Conservation (phyloP, 2,329 filamentous ascomycete species). For the Triangularia verruculosa region DNA sequence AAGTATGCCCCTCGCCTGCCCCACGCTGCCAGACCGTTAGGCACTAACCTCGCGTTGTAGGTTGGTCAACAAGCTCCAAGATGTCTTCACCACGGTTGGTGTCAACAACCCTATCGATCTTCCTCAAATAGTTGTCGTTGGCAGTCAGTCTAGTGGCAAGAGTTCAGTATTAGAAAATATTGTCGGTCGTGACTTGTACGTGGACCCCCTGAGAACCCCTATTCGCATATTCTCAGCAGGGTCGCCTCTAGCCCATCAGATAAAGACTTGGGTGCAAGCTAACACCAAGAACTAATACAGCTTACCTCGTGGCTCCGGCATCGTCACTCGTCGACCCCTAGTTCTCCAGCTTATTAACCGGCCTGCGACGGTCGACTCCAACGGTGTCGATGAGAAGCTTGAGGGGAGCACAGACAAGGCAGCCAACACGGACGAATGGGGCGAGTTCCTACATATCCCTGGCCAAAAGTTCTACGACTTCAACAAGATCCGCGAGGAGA, state of each 20-base stretch:
- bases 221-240: not conserved
- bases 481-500: conserved; percentile 97
- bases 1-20: conserved; percentile 44
- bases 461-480: conserved; percentile 98
- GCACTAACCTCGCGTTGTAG: conserved; percentile 38
- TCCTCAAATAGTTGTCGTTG: conserved; percentile 96
- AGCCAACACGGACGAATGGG: conserved; percentile 94
- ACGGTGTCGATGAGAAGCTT: conserved; percentile 69
- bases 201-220: conserved; percentile 29
- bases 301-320: conserved; percentile 93
- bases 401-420: conserved; percentile 72
- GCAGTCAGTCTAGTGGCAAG: conserved; percentile 98
- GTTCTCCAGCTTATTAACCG: conserved; percentile 98
- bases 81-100: conserved; percentile 97
- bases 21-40: conserved; percentile 15
- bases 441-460: conserved; percentile 96
- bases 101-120: conserved; percentile 99
- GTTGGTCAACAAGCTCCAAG: conserved; percentile 97
- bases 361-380: conserved; percentile 59
- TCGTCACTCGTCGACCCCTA: conserved; percentile 92
- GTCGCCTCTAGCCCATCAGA: conserved; percentile 12
- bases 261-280: conserved; percentile 15
- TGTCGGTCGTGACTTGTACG: conserved; percentile 96
- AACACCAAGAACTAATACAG: conserved; percentile 44
- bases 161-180: conserved; percentile 99